Conservation (phyloP, 169 alveolate genomes). For the Babesia caballi region DNA sequence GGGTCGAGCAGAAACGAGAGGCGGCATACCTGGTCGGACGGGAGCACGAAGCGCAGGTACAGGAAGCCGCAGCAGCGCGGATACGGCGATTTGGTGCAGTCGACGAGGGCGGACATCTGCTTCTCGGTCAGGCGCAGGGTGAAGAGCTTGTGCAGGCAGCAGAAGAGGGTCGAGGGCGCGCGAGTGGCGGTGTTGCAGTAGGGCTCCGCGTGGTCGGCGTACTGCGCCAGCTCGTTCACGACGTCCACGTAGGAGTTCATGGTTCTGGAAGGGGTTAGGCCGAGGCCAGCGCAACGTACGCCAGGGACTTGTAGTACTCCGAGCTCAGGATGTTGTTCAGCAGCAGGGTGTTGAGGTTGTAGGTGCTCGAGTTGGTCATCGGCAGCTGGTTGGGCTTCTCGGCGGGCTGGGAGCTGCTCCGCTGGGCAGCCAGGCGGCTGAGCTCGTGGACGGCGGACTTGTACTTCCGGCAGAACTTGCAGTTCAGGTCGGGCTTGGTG, state of each 20-base stretch:
- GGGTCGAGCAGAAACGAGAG: no score
- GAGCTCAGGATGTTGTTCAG: slow-evolving; percentile 73
- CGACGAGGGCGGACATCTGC: slow-evolving; percentile 59
- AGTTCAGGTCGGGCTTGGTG: slow-evolving; percentile 61
- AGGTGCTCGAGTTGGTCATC: slow-evolving; percentile 70
- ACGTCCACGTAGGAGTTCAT: slow-evolving; percentile 63
- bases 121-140: slow-evolving; percentile 72
- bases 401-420: background rate
- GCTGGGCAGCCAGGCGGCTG: slow-evolving; percentile 44
- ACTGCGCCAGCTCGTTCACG: slow-evolving; percentile 68
- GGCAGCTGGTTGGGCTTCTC: slow-evolving; percentile 57
- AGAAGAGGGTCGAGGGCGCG: slow-evolving; percentile 76
- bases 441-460: slow-evolving; percentile 65
- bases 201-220: slow-evolving; percentile 78
- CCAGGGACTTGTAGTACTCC: slow-evolving; percentile 72
- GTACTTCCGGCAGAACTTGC: slow-evolving; percentile 64
- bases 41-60: slow-evolving; percentile 54
- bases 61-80: slow-evolving; percentile 66
- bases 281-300: slow-evolving; percentile 16
- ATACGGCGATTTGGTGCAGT: slow-evolving; percentile 48
- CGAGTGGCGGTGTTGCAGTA: slow-evolving; percentile 72
- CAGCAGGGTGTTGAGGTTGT: slow-evolving; percentile 69
- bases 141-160: slow-evolving; percentile 72
- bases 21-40: slow-evolving; percentile 54
- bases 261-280: slow-evolving; percentile 18